Conservation (phyloP, 371 early-diverging fungal genomes). For the Apophysomyces elegans region DNA sequence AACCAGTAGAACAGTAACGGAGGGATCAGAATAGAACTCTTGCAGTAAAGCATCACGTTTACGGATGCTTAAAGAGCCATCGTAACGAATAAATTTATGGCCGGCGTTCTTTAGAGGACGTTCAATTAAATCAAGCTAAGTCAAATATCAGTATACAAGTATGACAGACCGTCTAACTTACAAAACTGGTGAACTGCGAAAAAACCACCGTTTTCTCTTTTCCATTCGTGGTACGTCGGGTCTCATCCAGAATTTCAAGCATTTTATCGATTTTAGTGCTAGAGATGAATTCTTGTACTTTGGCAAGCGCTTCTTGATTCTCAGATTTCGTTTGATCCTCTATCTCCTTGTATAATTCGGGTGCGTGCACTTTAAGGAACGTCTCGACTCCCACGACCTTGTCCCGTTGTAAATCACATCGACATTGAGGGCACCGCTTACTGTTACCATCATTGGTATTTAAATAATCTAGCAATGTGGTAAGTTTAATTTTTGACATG, state of each 20-base stretch:
- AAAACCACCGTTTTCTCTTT: slow-evolving; percentile 80
- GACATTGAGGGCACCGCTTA: slow-evolving; percentile 49
- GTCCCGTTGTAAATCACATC: slow-evolving; percentile 27
- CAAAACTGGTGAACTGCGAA: slow-evolving; percentile 70
- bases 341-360: slow-evolving; percentile 24
- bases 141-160: not conserved
- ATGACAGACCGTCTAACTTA: not conserved
- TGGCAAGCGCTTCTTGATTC: not conserved
- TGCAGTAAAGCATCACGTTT: slow-evolving; percentile 46
- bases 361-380: slow-evolving; percentile 37
- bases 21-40: slow-evolving; percentile 54
- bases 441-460: slow-evolving; percentile 21
- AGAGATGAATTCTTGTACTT: slow-evolving; percentile 20
- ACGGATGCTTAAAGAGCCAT: slow-evolving; percentile 51
- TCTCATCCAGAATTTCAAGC: slow-evolving; percentile 49
- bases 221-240: slow-evolving; percentile 25
- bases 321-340: slow-evolving; percentile 13
- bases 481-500: not conserved
- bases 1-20: slow-evolving; percentile 61
- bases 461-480: slow-evolving; percentile 20
- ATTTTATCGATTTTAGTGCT: slow-evolving; percentile 60
- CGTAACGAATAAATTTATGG: slow-evolving; percentile 38
- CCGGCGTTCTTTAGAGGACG: slow-evolving; percentile 58
- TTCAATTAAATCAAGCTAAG: slow-evolving; percentile 67
- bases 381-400: slow-evolving; percentile 27